Evolutionary conservation across 176 grass and related monocot species (phyloP), one percentile per base, ranked within the genome.

Genomic region (Eragrostis curvula): DNA sequence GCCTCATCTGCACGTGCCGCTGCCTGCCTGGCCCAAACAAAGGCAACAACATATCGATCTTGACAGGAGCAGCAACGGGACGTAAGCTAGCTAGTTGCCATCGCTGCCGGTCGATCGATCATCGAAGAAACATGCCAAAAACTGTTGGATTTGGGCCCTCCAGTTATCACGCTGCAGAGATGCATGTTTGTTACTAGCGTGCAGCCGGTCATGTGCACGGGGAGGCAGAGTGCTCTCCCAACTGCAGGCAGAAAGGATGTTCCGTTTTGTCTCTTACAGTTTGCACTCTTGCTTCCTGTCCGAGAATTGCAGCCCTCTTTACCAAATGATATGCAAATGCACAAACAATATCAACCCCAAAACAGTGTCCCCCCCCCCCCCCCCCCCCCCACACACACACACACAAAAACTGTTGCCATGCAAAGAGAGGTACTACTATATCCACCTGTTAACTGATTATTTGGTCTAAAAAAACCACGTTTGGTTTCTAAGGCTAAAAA

Each of bases 211-310:
- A 71, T 85, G 75, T 79, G 75, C 14, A 8, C 17, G 20, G 10
- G 8, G 21, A 52, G 13, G 40, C 48, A 44, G 13, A 8, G 13
- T 80, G 70, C 71, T 47, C 71, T 71, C 64, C 71, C 77, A 85
- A 47, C 82, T 9, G 64, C 55, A 65, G 29, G 77, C 77, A 85
- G 30, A 46, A 81, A 81, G 55, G 44, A 53, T 52, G 12, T 23
- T 25, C 8, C 14, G n/a, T 6, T 20, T 25, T 24, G 72, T 70
- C 59, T 16, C 49, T 25, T 43, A 25, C 46, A 23, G 40, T 20
- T 47, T 9, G 44, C 23, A 16, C 21, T 6, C 23, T 75, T 42
- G 7, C 73, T 21, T 64, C 65, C 66, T 50, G 24, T 25, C 50
- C 63, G 16, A 56, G 39, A 4, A 11, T 27, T 66, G 59, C 32